Percentiles rank a stretch among this genome's conserved stretches.
phyloP scores from a whole-genome alignment of 1,139 yeast species.

The Magnusiomyces suaveolens region DNA sequence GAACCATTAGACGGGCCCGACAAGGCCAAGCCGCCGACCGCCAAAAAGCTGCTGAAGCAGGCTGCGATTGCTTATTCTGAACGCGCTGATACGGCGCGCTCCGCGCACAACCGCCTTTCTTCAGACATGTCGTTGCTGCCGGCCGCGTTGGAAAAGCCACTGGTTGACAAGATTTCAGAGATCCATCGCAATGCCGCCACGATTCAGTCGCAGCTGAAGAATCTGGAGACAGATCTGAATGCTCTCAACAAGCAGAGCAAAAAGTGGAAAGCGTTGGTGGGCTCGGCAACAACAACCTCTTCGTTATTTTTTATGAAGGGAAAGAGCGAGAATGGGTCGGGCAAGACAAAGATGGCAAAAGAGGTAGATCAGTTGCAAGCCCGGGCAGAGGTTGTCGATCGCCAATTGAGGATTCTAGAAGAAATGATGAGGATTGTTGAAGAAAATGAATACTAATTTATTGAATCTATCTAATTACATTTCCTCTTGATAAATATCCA shows the following conservation, averaged over 20 bases:
- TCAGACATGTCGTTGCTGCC: conserved; percentile 17
- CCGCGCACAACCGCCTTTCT: conserved; percentile 13
- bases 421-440: conserved; percentile 21
- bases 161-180: conserved; percentile 22
- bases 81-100: conserved; percentile 22
- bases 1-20: conserved; percentile 14
- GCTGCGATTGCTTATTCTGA: conserved; percentile 28
- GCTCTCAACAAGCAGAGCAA: conserved; percentile 18
- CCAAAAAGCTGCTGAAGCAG: conserved; percentile 25
- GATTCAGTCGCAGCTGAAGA: conserved; percentile 21
- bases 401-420: conserved; percentile 42
- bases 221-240: conserved; percentile 17
- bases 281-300: conserved; percentile 16
- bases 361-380: conserved; percentile 37
- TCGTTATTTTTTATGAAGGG: too few species aligned
- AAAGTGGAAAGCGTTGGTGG: conserved; percentile 18
- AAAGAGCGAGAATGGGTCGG: background rate
- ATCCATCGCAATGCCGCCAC: conserved; percentile 22
- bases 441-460: conserved; percentile 8
- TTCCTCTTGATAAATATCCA: conserved; percentile 15
- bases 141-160: conserved; percentile 22
- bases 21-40: conserved; percentile 17
- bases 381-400: conserved; percentile 42
- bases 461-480: background rate
- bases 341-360: conserved; percentile 17